Evolutionary conservation across 805 yeast genomes (phyloP), one percentile per base, ranked within the genome.

Genomic region (Pichia exigua): DNA sequence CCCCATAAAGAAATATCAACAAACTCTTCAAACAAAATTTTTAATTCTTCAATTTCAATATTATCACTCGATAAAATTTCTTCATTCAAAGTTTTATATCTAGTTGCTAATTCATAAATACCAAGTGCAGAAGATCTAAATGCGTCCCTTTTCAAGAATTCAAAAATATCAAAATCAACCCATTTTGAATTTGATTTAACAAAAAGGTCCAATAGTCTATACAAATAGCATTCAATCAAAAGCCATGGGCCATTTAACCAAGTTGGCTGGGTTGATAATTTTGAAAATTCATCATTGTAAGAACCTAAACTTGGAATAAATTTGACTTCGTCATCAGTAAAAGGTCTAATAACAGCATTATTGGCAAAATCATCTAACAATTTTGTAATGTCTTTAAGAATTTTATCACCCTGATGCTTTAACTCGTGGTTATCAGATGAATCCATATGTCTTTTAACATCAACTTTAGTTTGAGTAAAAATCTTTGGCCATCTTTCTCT

Each of bases 1-100:
- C 99, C 99, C 99, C 99, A 94, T 49, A 94, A 70, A 0, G 97
- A 87, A 50, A 92, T 79, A 64, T 90, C 96, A 43, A 87, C 69
- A 56, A 91, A 86, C 65, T 94, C 99, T 55, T 75, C 78, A 73
- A 90, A 91, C 44, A 89, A 70, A 13, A 84, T 59, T 54, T 73
- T 66, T 55, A 83, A 66, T 0, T 76, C 65, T 5, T 77, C 81
- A 1, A 54, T 54, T 52, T 73, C 77, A 4, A 57, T 6, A 13
- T 63, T 11, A 17, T 46, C 11, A 17, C 47, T 26, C 7, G 51
- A 22, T 7, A 32, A 49, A 27, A 38, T 17, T 17, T 47, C 47
- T 32, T 62, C 59, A 17, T 62, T 59, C 48, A 81, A 65, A 44
- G 68, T 73, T 57, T 67, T 73, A 70, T 73, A 82, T 54, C 94